Evolutionary conservation across 1,284 basidiomycete species (phyloP).

Genomic region (Ceratorhiza oryzae-sativae): DNA sequence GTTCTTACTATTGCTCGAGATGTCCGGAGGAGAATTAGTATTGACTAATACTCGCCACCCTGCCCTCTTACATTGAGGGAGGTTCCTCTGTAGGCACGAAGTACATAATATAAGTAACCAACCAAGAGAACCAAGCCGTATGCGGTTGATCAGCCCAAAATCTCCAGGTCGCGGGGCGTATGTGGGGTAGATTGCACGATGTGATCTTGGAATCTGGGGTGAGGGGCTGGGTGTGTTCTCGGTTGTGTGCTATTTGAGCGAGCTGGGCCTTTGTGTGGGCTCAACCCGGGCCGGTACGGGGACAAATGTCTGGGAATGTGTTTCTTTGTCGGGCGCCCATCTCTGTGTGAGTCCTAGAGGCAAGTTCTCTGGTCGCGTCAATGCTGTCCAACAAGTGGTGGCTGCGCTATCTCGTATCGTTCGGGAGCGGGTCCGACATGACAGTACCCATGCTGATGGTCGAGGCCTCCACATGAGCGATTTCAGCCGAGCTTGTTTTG

Average conservation of each 20-base stretch:
- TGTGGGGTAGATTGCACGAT: neutral
- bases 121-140: neutral
- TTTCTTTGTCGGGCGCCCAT: neutral
- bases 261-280: neutral
- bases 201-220: conserved; percentile 14
- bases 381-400: neutral
- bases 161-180: neutral
- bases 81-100: too few relatives aligned
- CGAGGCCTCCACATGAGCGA: neutral
- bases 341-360: neutral
- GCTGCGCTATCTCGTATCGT: neutral
- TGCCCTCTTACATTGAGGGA: too few relatives aligned
- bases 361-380: neutral
- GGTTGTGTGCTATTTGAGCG: neutral
- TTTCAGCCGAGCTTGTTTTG: neutral
- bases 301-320: neutral
- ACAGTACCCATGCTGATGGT: neutral
- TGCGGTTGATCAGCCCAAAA: conserved; percentile 4
- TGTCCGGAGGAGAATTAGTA: too few relatives aligned
- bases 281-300: neutral
- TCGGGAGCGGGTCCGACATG: neutral
- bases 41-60: too few relatives aligned
- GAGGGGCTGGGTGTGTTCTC: conserved; percentile 6
- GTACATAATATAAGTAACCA: conserved; percentile 1
- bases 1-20: too few relatives aligned